Evolutionary conservation across 2,329 filamentous ascomycete species (phyloP), one percentile per base, ranked within the genome.

Genomic region (Ophiostoma angusticollis): DNA sequence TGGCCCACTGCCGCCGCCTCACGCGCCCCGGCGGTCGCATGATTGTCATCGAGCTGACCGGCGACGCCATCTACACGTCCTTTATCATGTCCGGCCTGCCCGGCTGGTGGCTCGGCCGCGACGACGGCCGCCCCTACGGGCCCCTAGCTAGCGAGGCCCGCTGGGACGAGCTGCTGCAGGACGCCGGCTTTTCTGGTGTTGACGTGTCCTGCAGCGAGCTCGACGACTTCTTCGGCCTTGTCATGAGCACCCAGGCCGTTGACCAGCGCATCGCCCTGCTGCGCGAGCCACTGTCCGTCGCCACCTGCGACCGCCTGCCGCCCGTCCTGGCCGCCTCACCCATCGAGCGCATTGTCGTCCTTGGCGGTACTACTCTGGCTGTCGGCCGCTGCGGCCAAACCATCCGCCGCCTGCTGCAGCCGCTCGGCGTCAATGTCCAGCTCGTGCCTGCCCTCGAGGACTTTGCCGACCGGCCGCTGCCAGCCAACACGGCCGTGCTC

Each of bases 11-110:
- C 4, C 52, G 59, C 18, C 49, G 45, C 11, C 45, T 64, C 8
- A 42, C 62, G 1, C 57, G 54, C 12, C 58, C 63, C 0, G 61
- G 57, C 4, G 65, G 65, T 0, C 57, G 59, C 32, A 49, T 70
- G 19, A 49, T 55, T 11, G 49, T 46, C 24, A 39, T 38, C 14
- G 44, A 46, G 28, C 16, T 46, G 11, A 38, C 42, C 5, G 32
- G 37, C n/a, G 37, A 42, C n/a, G 35, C 37, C 7, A 25, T 44
- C 17, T 35, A 41, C 38, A 41, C 37, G 1, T 33, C 36, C 4
- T 39, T 40, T n/a, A 39, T 40, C 31, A 39, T 49, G 38, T 41
- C 41, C 12, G 38, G 40, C 6, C 36, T 49, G 23, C 38, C 43
- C 5, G 46, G 45, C 17, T 50, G 48, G 48, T 49, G 48, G 48